phyloP scores from a whole-genome alignment of 2,329 filamentous ascomycete species.

The Botrytis byssoidea region DNA sequence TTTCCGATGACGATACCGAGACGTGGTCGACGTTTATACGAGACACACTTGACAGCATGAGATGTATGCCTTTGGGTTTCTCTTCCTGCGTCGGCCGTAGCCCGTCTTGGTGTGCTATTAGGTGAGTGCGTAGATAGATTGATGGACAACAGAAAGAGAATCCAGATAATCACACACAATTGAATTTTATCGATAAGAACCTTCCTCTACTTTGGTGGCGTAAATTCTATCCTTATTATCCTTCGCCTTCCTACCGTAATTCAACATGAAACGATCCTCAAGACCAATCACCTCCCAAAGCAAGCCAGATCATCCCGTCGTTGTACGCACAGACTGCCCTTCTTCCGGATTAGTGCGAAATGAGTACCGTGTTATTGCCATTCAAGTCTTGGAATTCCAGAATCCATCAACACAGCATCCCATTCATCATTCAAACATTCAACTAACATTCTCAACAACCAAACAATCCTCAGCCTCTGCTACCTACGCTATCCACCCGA shows the following conservation, averaged over 20 bases:
- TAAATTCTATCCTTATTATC: neutral
- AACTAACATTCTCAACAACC: no score
- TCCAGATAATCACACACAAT: neutral
- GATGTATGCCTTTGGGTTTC: neutral
- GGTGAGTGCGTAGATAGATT: neutral
- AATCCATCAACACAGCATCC: no score
- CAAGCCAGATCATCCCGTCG: neutral
- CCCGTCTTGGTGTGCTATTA: no score
- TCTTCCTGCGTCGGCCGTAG: neutral
- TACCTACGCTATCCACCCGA: no score
- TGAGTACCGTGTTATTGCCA: neutral
- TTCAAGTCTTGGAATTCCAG: no score
- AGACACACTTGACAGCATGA: neutral
- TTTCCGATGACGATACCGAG: neutral
- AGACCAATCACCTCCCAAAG: neutral
- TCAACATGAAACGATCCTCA: slow-evolving; percentile 3
- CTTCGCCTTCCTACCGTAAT: neutral
- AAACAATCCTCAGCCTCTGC: no score
- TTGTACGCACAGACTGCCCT: neutral
- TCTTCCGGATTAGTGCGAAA: neutral
- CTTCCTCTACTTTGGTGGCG: neutral
- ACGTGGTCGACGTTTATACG: neutral
- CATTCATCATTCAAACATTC: no score
- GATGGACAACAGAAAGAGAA: neutral
- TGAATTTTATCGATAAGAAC: neutral